Conservation (phyloP, 305 asterid species). For the Fraxinus xanthoxyloides region DNA sequence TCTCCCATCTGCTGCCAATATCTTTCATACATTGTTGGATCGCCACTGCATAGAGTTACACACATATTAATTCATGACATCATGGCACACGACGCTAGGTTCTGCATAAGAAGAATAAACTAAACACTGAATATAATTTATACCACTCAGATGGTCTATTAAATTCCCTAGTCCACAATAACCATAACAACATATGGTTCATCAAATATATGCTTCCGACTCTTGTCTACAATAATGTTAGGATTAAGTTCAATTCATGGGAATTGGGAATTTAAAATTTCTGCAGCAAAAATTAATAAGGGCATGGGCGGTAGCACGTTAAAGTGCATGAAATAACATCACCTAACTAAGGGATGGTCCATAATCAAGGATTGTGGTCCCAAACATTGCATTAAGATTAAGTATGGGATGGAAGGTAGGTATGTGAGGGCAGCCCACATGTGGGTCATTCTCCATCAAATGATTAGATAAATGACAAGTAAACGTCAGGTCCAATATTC, state of each 20-base stretch:
- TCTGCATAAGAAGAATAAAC: not conserved
- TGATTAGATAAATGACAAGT: constrained; percentile 67
- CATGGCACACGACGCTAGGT: not conserved
- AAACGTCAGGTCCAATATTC: constrained; percentile 49
- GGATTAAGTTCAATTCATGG: not conserved
- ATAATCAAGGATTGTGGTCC: constrained; percentile 16
- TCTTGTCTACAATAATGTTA: not conserved
- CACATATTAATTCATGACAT: not conserved
- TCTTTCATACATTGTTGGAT: constrained; percentile 86
- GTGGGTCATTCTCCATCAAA: constrained; percentile 50
- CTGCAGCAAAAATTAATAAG: not conserved
- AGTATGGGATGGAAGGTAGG: constrained; percentile 46
- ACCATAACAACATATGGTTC: not conserved
- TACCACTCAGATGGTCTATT: not conserved
- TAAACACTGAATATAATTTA: not conserved
- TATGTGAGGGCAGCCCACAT: constrained; percentile 19
- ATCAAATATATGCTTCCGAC: not conserved
- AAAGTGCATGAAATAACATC: constrained; percentile 32
- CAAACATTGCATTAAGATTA: constrained; percentile 36
- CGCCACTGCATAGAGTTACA: constrained; percentile 53
- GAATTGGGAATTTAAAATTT: not conserved
- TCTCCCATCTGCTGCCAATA: constrained; percentile 81
- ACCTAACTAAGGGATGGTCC: constrained; percentile 45
- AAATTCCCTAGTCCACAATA: not conserved
- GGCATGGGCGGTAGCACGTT: not conserved